Conservation (phyloP, 768 basidiomycete genomes). For the Rhodotorula sphaerocarpa region DNA sequence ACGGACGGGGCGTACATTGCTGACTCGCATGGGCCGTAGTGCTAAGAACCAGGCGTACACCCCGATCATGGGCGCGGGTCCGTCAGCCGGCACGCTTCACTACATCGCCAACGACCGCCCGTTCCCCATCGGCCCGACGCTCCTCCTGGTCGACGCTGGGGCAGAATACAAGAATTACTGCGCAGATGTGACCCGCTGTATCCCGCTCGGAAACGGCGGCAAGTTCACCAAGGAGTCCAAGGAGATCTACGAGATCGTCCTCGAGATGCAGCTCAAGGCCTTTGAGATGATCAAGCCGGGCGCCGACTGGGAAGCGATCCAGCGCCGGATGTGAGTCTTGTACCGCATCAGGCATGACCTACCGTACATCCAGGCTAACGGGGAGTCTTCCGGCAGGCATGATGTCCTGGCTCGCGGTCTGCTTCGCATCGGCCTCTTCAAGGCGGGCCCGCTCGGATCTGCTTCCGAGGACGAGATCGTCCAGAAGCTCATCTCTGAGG, state of each 20-base stretch:
- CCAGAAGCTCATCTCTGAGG: constrained; percentile 58
- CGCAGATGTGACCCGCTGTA: constrained; percentile 53
- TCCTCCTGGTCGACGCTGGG: constrained; percentile 60
- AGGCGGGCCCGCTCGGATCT: constrained; percentile 55
- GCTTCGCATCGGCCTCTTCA: constrained; percentile 76
- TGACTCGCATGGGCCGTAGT: constrained; percentile 45
- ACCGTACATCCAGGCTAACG: too few species aligned
- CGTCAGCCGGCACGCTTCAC: constrained; percentile 79
- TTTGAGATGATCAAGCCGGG: constrained; percentile 64
- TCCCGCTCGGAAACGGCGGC: constrained; percentile 78
- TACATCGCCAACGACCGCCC: constrained; percentile 70
- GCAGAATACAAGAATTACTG: constrained; percentile 75
- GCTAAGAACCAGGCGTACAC: constrained; percentile 80
- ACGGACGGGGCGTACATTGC: neutral
- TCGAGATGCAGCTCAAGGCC: constrained; percentile 80
- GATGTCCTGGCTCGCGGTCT: constrained; percentile 72
- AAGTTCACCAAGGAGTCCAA: constrained; percentile 72
- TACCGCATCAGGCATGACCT: too few species aligned
- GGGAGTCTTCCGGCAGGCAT: constrained; percentile 46
- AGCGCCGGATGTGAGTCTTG: constrained; percentile 54
- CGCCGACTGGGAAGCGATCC: constrained; percentile 83
- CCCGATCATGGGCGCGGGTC: constrained; percentile 82
- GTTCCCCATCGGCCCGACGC: constrained; percentile 30
- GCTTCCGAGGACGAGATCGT: constrained; percentile 25
- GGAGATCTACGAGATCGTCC: constrained; percentile 76